Evolutionary conservation across 1,284 basidiomycete species (phyloP).

Genomic region (Microstroma glucosiphilum): DNA sequence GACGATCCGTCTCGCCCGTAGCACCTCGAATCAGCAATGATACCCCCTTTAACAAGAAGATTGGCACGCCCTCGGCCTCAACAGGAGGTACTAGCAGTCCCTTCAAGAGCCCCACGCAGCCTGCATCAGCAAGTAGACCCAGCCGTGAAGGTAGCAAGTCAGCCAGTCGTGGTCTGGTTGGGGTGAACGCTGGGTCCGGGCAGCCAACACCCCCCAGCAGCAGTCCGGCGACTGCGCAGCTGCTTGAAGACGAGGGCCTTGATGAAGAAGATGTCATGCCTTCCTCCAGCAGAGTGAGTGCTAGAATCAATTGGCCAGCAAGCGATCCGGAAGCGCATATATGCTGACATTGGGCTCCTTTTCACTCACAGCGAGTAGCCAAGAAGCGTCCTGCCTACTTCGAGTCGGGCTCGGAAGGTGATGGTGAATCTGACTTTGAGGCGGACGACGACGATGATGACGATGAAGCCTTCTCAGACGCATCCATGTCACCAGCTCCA

Average conservation of each 20-base stretch:
- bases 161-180: neutral
- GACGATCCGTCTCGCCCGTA: neutral
- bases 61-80: neutral
- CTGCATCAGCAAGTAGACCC: neutral
- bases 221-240: neutral
- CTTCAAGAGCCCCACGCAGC: neutral
- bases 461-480: constrained; percentile 18
- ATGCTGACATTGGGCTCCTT: neutral
- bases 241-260: neutral
- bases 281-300: neutral
- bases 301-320: neutral
- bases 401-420: constrained; percentile 3
- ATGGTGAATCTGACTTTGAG: constrained; percentile 9
- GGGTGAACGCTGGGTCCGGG: neutral
- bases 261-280: constrained; percentile 4
- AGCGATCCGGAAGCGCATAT: neutral
- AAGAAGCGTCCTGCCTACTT: neutral
- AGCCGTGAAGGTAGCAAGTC: neutral
- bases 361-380: neutral
- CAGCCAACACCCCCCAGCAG: constrained; percentile 1
- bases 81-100: neutral
- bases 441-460: constrained; percentile 20
- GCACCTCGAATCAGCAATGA: neutral
- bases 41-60: no score
- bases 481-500: constrained; percentile 17